Evolutionary conservation across 2,329 filamentous ascomycete species (phyloP).

Genomic region (Neurospora sp.): DNA sequence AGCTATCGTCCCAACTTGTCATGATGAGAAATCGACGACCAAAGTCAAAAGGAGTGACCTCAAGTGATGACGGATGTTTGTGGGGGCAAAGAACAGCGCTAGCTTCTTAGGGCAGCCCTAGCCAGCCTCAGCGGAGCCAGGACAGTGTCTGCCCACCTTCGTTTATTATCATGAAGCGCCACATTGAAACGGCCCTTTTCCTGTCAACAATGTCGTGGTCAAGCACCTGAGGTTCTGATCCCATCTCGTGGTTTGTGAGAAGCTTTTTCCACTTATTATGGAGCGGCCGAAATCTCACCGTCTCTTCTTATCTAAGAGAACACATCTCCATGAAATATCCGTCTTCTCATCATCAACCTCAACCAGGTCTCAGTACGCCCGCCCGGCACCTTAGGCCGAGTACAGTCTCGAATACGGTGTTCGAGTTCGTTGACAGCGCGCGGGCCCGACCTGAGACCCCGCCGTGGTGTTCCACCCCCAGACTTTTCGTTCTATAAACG

Average conservation of each 20-base stretch:
- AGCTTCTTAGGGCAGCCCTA: background rate
- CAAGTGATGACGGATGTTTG: background rate
- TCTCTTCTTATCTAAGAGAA: background rate
- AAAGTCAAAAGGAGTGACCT: background rate
- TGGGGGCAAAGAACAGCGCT: background rate
- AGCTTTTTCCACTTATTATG: background rate
- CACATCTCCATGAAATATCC: background rate
- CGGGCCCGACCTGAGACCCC: background rate
- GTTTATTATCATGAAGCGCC: background rate
- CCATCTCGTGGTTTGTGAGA: background rate
- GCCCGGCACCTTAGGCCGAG: background rate
- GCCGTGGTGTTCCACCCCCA: background rate
- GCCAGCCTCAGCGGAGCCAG: background rate
- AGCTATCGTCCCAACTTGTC: background rate
- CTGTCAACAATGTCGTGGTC: background rate
- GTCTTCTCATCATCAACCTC: background rate
- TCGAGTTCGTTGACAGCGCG: background rate
- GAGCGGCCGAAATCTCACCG: background rate
- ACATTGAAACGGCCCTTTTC: background rate
- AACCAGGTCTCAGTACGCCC: background rate
- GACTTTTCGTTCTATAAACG: background rate
- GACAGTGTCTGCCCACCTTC: background rate
- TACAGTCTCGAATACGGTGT: background rate
- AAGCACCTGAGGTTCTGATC: background rate
- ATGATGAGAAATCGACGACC: background rate